Base-by-base conservation (phyloP, 441 rosid species). In the Lepidium campestre region DNA sequence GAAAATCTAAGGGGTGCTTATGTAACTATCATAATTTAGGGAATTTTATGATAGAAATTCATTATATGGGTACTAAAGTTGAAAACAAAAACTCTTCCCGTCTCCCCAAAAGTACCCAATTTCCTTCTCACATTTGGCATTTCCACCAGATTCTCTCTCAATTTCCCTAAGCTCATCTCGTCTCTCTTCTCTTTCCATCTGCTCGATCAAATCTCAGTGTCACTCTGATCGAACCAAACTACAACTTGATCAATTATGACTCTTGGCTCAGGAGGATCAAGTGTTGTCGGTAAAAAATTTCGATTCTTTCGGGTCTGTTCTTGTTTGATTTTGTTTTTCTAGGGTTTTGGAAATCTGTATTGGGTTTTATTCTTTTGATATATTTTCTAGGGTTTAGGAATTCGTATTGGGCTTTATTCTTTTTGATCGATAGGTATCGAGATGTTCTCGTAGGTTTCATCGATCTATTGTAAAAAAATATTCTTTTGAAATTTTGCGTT, bases 191-290 rank as follows among this genome's bases (percentile, higher is more conserved):
- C 41, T 49, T 22, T 36, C 44, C 41, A 50, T 52, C 9, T 18
- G n/a, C 58, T 17, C 39, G 42, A 50, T 77, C 82, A 81, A 89
- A 85, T 86, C 84, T 75, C 73, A 4, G 2, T 39, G 11, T 34
- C 49, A 10, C 22, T 71, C 55, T 75, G 23, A 69, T 17, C 63
- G 17, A 67, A 29, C 34, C 0, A 7, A 55, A 11, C 68, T 29
- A 25, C 57, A 42, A 22, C 22, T 36, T 73, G 62, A 66, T 56
- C 76, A 62, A 19, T 75, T 81, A 92, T 93, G 98, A 85, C 97
- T 84, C 93, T 92, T 75, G 93, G 96, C 82, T 90, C 98, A 39
- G 98, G 90, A 79, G 98, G 93, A 93, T 93, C 98, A 44, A 83
- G 97, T 77, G 96, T 90, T 77, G 98, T 93, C 59, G 98, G 98